Percentiles rank a stretch among this genome's conserved stretches.
These are phyloP conservation scores for Pestalotiopsis sp. DNA, from an alignment of 2,329 filamentous ascomycete species.

Conservation along the genomic window DNA sequence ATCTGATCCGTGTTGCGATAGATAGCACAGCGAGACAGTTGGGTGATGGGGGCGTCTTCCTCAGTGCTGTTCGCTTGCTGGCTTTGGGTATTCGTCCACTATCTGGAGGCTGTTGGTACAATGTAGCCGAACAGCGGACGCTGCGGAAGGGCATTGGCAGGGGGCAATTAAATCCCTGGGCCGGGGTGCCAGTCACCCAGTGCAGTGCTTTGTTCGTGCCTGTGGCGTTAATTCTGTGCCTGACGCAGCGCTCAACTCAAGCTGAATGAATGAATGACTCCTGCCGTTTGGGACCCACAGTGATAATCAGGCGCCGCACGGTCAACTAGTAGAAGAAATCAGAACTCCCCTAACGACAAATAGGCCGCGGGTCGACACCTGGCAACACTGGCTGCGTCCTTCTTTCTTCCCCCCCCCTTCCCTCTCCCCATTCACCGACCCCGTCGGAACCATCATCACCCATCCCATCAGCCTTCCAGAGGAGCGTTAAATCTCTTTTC, in stretches of 20 bases:
- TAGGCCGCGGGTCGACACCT: background rate
- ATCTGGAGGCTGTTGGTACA: background rate
- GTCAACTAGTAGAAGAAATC: background rate
- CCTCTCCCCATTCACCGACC: background rate
- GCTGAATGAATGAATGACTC: background rate
- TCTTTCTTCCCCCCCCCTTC: background rate
- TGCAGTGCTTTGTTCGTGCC: background rate
- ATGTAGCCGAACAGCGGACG: background rate
- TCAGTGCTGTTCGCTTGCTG: background rate
- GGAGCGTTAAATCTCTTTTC: constrained; percentile 2
- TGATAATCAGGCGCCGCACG: background rate
- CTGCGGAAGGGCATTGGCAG: background rate
- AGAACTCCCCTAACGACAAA: background rate
- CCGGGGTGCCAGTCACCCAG: background rate
- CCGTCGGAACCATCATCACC: constrained; percentile 1
- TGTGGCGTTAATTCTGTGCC: background rate
- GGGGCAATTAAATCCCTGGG: background rate
- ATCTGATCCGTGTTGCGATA: background rate
- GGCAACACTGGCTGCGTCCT: background rate
- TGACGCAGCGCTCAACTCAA: background rate
- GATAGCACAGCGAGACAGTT: background rate
- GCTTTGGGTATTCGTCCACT: background rate
- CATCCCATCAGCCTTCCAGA: background rate
- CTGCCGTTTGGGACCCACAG: background rate
- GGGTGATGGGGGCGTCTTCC: background rate